These are phyloP conservation scores for Nitzschia sp. DNA, from an alignment of 108 stramenopile species.

Conservation along the genomic window DNA sequence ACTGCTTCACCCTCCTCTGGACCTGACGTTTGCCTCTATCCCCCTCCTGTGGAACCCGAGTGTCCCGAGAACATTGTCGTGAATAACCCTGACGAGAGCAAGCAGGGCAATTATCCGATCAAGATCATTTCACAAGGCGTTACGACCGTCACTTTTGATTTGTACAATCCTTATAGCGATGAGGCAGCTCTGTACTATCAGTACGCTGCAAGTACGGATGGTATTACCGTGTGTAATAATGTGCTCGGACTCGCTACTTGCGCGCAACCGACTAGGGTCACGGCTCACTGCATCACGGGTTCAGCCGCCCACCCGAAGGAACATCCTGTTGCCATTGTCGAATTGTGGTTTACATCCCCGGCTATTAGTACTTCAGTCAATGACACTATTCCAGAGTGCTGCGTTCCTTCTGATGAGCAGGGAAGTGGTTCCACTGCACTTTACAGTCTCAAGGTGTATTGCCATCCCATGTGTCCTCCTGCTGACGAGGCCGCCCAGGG, in stretches of 20 bases:
- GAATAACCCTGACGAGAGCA: too few relatives aligned
- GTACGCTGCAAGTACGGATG: background rate
- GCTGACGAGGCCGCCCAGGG: too few relatives aligned
- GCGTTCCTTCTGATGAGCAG: slow-evolving; percentile 11
- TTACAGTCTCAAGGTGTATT: slow-evolving; percentile 16
- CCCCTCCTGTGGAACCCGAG: too few relatives aligned
- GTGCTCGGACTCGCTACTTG: background rate
- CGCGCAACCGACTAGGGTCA: background rate
- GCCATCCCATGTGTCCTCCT: background rate
- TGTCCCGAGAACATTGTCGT: too few relatives aligned
- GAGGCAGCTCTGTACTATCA: background rate
- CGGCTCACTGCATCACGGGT: slow-evolving; percentile 5
- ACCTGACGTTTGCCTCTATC: too few relatives aligned
- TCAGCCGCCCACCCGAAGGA: too few relatives aligned
- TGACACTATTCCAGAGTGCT: slow-evolving; percentile 10
- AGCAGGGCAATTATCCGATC: slow-evolving; percentile 2
- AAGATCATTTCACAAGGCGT: background rate
- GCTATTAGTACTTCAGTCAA: background rate
- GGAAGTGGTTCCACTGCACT: background rate
- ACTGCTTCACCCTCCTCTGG: too few relatives aligned
- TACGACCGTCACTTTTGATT: background rate
- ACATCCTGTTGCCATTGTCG: background rate
- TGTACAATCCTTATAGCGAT: background rate
- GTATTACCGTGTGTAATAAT: background rate
- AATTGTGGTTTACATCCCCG: slow-evolving; percentile 13